Conservation (phyloP, 2,329 filamentous ascomycete species). For the Beauveria sp. region DNA sequence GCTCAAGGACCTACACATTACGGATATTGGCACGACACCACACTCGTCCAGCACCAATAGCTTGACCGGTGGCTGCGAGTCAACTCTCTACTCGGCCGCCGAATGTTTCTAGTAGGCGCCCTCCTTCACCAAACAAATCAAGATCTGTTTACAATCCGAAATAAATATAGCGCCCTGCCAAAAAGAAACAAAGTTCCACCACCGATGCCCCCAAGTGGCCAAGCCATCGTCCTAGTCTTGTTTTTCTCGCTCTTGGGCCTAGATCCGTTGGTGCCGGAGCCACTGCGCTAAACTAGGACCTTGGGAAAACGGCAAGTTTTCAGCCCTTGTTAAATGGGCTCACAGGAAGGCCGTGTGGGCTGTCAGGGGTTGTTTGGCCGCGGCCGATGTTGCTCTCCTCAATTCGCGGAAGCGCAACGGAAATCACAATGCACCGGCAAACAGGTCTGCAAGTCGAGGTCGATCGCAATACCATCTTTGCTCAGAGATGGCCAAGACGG, state of each 20-base stretch:
- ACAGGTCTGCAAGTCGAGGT: neutral
- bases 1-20: neutral
- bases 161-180: neutral
- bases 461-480: neutral
- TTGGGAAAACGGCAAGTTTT: neutral
- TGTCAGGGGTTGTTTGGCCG: neutral
- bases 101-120: too few species aligned
- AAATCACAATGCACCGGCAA: neutral
- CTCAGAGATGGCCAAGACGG: neutral
- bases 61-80: neutral
- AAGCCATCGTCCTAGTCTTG: neutral
- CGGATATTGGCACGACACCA: neutral
- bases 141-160: constrained; percentile 3
- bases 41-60: neutral
- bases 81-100: neutral
- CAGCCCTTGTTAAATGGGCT: neutral
- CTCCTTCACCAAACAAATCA: neutral
- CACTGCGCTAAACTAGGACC: constrained; percentile 1
- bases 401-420: neutral
- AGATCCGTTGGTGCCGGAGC: constrained; percentile 2
- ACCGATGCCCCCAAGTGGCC: neutral
- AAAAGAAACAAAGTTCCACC: neutral
- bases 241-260: neutral
- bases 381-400: neutral
- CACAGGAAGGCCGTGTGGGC: neutral